Evolutionary conservation across 1,139 yeast genomes (phyloP).

Genomic region (Meyerozyma guilliermondii): DNA sequence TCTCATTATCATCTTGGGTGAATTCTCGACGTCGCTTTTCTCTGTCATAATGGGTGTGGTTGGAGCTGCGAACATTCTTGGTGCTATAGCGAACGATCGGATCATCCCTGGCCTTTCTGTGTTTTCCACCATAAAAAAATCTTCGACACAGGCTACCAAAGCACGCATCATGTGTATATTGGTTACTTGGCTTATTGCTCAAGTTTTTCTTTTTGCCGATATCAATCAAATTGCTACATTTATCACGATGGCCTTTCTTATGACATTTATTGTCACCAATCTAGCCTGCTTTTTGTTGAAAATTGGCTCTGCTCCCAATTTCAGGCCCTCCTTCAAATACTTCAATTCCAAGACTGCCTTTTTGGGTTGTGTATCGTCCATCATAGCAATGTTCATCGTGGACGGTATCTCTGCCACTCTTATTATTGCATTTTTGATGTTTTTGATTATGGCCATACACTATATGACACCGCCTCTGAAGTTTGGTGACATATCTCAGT

Average conservation of each 20-base stretch:
- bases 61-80: conserved; percentile 86
- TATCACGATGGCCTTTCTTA: conserved; percentile 92
- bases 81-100: conserved; percentile 85
- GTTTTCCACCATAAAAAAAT: conserved; percentile 48
- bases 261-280: conserved; percentile 93
- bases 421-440: conserved; percentile 59
- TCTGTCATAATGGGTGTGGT: conserved; percentile 93
- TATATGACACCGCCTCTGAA: conserved; percentile 90
- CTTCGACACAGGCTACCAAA: conserved; percentile 44
- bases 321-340: conserved; percentile 88
- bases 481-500: conserved; percentile 97
- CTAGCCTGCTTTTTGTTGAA: conserved; percentile 85
- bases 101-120: conserved; percentile 70
- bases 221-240: conserved; percentile 91
- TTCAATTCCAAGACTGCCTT: conserved; percentile 81
- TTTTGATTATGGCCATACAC: conserved; percentile 74
- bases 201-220: conserved; percentile 78
- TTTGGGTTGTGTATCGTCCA: conserved; percentile 63
- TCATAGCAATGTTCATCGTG: conserved; percentile 87
- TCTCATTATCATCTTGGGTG: conserved; percentile 77
- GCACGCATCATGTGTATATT: conserved; percentile 49
- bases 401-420: conserved; percentile 85
- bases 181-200: conserved; percentile 78
- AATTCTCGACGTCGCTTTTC: conserved; percentile 81
- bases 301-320: conserved; percentile 92